Evolutionary conservation across 371 early-diverging fungal genomes (phyloP), one percentile per base, ranked within the genome.

Genomic region (Quaeritorhiza haematococci): DNA sequence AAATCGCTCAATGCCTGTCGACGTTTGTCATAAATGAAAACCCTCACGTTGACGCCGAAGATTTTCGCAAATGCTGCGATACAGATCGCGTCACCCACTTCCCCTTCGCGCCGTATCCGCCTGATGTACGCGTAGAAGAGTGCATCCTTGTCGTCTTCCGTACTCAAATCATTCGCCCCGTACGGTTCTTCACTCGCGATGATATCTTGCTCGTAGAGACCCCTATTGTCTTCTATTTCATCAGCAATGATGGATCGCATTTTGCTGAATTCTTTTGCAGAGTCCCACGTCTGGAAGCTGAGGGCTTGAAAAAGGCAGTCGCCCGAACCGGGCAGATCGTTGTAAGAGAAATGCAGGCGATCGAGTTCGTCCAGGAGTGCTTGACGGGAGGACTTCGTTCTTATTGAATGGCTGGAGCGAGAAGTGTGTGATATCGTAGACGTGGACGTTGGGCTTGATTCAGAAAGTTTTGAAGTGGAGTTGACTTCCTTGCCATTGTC

Each of bases 41-140:
- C 50, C 27, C 52, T 33, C 10, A 57, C 58, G 21, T 49, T 49
- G 17, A 13, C 15, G 10, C 17, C 33, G n/a, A 52, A 50, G 17
- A 50, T 15, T 27, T 38, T 49, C 29, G 58, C 27, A 26, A 57
- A 57, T 4, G 58, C 58, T 4, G 47, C 33, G n/a, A 57, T 24
- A 49, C 58, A 57, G 23, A 57, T 49, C 23, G 58, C 58, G 33
- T 57, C 58, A 21, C 58, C 58, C 24, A 33, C n/a, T 38, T 57
- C 58, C 21, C 58, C 58, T 24, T 6, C 7, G 13, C 26, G 10
- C 28, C n/a, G 24, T 33, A 57, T 57, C 17, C 34, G 3, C 4
- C 8, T 26, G 15, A 47, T 17, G 27, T 57, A 57, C 4, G 7
- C 30, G 24, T 55, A 29, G 46, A 55, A 55, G 7, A 45, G 7